Evolutionary conservation across 176 grass and related monocot species (phyloP).

Genomic region (Triticum urartu): DNA sequence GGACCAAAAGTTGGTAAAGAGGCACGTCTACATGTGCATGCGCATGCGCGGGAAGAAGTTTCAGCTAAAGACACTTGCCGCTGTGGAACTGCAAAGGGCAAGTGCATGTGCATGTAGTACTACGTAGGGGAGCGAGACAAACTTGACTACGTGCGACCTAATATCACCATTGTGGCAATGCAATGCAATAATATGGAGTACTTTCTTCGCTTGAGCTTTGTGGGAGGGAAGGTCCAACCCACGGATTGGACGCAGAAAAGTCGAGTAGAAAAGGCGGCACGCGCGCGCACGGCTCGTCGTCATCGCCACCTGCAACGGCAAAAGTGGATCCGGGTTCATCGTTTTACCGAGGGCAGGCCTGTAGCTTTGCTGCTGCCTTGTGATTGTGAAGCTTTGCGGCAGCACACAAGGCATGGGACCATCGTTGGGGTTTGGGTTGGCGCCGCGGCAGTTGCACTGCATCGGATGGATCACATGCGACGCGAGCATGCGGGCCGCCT

Average conservation of each 20-base stretch:
- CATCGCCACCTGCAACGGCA: background rate
- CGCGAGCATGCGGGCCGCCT: too few species aligned
- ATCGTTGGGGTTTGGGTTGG: too few species aligned
- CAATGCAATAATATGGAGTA: background rate
- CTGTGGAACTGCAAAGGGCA: background rate
- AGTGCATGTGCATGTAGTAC: background rate
- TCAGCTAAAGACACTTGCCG: constrained; percentile 1
- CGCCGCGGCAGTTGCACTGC: too few species aligned
- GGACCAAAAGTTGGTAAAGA: background rate
- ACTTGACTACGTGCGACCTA: background rate
- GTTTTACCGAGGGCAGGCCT: background rate
- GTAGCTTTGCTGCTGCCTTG: background rate
- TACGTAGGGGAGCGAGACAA: background rate
- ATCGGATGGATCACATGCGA: too few species aligned
- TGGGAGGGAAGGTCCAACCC: background rate
- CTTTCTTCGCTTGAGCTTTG: background rate
- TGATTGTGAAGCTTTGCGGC: background rate
- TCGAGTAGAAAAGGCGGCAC: background rate
- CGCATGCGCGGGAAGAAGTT: background rate
- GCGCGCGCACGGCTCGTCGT: background rate
- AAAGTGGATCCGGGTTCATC: background rate
- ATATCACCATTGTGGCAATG: background rate
- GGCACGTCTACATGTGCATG: background rate
- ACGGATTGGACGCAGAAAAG: background rate
- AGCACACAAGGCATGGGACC: background rate